Evolutionary conservation across 441 rosid genomes (phyloP).

Genomic region (Mallotus japonicus): DNA sequence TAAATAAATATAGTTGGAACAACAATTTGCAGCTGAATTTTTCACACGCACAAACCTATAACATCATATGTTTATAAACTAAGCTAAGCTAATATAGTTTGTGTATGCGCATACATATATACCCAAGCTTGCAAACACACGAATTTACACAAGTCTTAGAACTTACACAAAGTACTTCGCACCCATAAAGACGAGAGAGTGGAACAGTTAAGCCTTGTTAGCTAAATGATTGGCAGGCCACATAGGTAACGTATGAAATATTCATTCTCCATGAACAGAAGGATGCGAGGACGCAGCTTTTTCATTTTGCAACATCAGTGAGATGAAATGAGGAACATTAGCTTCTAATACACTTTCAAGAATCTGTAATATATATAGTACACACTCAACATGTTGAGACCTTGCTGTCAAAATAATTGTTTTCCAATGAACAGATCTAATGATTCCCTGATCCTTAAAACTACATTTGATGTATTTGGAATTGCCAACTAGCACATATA

Average conservation of each 20-base stretch:
- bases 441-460: constrained; percentile 16
- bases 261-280: constrained; percentile 16
- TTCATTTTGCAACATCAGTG: constrained; percentile 29
- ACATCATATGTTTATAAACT: too few species aligned
- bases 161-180: too few species aligned
- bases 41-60: too few species aligned
- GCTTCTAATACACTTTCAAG: constrained; percentile 6
- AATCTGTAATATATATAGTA: constrained; percentile 18
- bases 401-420: constrained; percentile 9
- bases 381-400: constrained; percentile 4
- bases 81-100: too few species aligned
- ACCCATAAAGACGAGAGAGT: too few species aligned
- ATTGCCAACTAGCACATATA: constrained; percentile 27
- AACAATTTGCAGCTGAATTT: too few species aligned
- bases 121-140: too few species aligned
- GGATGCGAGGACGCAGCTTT: constrained; percentile 15
- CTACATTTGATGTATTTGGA: constrained; percentile 7
- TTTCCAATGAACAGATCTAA: constrained; percentile 19
- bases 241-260: neutral
- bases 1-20: too few species aligned
- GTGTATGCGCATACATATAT: too few species aligned
- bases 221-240: too few species aligned
- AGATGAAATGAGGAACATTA: constrained; percentile 4
- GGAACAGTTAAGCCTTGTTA: too few species aligned
- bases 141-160: too few species aligned